Evolutionary conservation across 257 asterid genomes (phyloP).

Genomic region (Mentha longifolia): DNA sequence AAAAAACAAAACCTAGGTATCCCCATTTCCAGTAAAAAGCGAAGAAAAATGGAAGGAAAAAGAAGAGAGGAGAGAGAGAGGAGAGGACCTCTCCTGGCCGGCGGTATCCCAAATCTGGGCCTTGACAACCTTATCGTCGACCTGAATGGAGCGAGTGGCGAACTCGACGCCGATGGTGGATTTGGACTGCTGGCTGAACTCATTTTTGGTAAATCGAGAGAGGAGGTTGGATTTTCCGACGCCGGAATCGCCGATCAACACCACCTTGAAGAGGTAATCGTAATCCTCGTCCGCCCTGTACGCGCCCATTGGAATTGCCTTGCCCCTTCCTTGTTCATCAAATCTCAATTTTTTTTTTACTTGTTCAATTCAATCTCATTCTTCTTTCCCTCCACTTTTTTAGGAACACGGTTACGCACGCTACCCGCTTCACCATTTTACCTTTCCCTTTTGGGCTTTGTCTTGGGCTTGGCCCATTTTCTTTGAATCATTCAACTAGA

Average conservation of each 20-base stretch:
- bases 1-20: not conserved
- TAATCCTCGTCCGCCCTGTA: constrained; percentile 87
- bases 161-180: constrained; percentile 89
- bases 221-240: constrained; percentile 83
- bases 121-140: constrained; percentile 74
- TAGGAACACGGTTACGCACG: constrained; percentile 35
- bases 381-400: constrained; percentile 41
- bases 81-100: constrained; percentile 73
- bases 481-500: too few relatives aligned
- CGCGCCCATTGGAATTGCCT: constrained; percentile 48
- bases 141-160: constrained; percentile 78
- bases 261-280: constrained; percentile 84
- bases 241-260: constrained; percentile 81
- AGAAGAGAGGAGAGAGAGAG: too few relatives aligned
- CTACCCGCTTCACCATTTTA: not conserved
- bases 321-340: too few relatives aligned
- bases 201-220: constrained; percentile 76
- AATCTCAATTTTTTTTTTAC: too few relatives aligned
- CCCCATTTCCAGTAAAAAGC: not conserved
- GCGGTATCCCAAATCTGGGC: constrained; percentile 97
- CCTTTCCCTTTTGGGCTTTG: not conserved
- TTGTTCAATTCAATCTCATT: constrained; percentile 10
- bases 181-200: constrained; percentile 78
- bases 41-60: not conserved
- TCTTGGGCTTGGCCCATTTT: not conserved